Base-by-base conservation (phyloP, 768 basidiomycete genomes). In the Sporobolomyces phaffii region DNA sequence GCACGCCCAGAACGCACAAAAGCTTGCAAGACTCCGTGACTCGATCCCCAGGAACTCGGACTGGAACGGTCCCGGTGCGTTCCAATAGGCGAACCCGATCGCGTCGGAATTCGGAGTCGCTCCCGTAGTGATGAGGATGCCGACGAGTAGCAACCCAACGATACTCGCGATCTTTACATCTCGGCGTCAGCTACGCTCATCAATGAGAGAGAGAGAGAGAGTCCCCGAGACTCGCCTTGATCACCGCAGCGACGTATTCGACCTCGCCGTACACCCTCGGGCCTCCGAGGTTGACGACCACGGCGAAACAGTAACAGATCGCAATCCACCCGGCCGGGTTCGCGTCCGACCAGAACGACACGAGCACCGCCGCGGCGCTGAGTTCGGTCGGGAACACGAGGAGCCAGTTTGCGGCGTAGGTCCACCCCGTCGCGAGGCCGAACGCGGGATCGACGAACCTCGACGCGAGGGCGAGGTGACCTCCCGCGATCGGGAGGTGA, bases 21-120 rank as follows among this genome's bases (percentile, higher is more conserved):
- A 45, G 7, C 41, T 10, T 11, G 44, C 38, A 10, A 40, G 28
- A 31, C 29, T 62, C 41, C 41, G 61, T 29, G 41, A 20, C 6
- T 33, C 13, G 66, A 80, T 79, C 54, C 75, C 79, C 26, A 68
- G 51, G 72, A 78, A 79, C 64, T 94, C 89, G 13, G 81, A 85
- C 29, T 58, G 45, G 74, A 97, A 90, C 0, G 93, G 86, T 15
- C 94, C 94, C 0, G 92, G 92, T 71, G 92, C 68, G 49, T 57
- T 64, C 78, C 78, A 81, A 73, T 76, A 79, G n/a, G 73, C 50
- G 72, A 79, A 79, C 0, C 79, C 79, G 67, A 75, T 73, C 7
- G 62, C 45, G 34, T 43, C 48, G 49, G 26, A 3, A 15, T 31
- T 26, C 13, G 64, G 53, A 17, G 40, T 61, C 7, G 67, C 73